Percentiles rank a stretch among this genome's conserved stretches.
These are phyloP conservation scores for Cubamyces sp. DNA, from an alignment of 768 basidiomycete genomes.

Conservation along the genomic window DNA sequence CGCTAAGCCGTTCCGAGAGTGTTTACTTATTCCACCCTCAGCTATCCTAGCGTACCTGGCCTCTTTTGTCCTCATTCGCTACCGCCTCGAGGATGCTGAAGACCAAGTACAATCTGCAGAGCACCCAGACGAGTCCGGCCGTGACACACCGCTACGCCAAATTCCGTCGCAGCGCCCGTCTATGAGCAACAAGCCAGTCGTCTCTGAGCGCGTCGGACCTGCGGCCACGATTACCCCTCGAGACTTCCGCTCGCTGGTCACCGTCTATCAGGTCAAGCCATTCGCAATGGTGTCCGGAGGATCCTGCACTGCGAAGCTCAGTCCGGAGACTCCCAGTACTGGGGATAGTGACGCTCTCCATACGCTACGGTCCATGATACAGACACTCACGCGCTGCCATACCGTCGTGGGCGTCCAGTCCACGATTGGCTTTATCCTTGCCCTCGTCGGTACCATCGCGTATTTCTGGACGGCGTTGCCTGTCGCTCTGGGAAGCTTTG, in stretches of 20 bases:
- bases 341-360: constrained; percentile 1
- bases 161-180: background rate
- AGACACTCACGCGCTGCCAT: constrained; percentile 30
- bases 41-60: constrained; percentile 55
- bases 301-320: background rate
- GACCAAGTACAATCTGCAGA: constrained; percentile 1
- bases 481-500: constrained; percentile 27
- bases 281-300: constrained; percentile 6
- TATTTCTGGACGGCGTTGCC: constrained; percentile 34
- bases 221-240: background rate
- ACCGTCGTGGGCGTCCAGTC: constrained; percentile 28
- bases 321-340: background rate
- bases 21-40: constrained; percentile 13
- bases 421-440: constrained; percentile 28
- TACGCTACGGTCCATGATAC: constrained; percentile 21
- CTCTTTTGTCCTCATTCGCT: constrained; percentile 58
- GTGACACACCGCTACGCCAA: background rate
- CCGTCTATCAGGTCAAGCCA: constrained; percentile 27
- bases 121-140: background rate
- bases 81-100: constrained; percentile 57
- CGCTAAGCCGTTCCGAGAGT: background rate
- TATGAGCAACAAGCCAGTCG: background rate
- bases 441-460: constrained; percentile 26
- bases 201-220: background rate
- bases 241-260: constrained; percentile 27